These are phyloP conservation scores for Acaromyces ingoldii DNA, from an alignment of 1,284 basidiomycete species.

Conservation along the genomic window DNA sequence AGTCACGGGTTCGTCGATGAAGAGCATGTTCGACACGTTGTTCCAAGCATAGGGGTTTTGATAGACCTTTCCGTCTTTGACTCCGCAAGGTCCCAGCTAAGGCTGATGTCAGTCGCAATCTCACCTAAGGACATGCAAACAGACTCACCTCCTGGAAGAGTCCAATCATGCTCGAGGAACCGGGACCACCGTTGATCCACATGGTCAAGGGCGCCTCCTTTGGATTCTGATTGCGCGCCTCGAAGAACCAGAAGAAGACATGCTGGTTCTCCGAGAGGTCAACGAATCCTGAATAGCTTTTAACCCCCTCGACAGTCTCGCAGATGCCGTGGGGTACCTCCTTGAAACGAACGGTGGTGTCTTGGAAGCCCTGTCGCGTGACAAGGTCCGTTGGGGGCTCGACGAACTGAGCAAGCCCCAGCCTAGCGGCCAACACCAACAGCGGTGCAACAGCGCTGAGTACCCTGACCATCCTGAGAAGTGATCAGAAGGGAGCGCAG, in stretches of 20 bases:
- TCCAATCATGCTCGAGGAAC: background rate
- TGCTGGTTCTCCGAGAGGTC: constrained; percentile 25
- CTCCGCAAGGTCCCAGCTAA: constrained; percentile 64
- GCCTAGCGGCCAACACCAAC: no score
- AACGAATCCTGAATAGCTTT: constrained; percentile 58
- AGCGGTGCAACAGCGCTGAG: no score
- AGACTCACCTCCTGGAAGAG: background rate
- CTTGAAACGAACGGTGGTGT: constrained; percentile 30
- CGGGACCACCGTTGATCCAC: background rate
- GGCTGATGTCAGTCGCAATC: no score
- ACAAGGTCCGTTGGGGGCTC: constrained; percentile 17
- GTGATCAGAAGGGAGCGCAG: no score
- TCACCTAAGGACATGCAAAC: no score
- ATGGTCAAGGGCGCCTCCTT: background rate
- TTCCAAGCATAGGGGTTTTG: constrained; percentile 66
- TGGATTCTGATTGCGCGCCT: constrained; percentile 20
- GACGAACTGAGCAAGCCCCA: constrained; percentile 13
- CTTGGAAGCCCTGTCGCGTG: constrained; percentile 14
- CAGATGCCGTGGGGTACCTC: constrained; percentile 61
- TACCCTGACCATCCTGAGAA: no score
- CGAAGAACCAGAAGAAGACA: constrained; percentile 39
- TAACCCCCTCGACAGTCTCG: constrained; percentile 65
- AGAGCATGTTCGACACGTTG: constrained; percentile 65
- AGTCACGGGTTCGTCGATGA: constrained; percentile 60
- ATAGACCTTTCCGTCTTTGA: constrained; percentile 59